Conservation (phyloP, 768 basidiomycete genomes). For the Strobilomyces dryophilus region DNA sequence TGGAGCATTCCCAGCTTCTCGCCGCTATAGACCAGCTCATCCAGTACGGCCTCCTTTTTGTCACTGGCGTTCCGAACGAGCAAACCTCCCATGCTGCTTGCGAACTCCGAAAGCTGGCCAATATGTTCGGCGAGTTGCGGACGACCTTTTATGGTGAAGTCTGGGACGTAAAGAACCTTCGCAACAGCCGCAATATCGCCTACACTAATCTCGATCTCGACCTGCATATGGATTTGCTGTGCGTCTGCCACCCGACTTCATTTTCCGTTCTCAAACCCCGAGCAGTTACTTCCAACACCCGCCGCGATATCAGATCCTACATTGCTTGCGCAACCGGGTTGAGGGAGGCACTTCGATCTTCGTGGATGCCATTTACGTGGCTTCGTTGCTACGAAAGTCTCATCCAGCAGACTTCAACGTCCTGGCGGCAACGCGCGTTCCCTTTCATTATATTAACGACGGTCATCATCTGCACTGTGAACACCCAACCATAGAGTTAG, state of each 20-base stretch:
- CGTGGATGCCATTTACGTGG: constrained; percentile 73
- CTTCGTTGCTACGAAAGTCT: constrained; percentile 43
- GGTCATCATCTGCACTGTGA: constrained; percentile 72
- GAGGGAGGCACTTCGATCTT: constrained; percentile 82
- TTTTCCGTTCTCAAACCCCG: constrained; percentile 2
- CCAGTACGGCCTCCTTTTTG: constrained; percentile 69
- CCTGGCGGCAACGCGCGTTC: constrained; percentile 63
- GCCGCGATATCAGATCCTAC: constrained; percentile 88
- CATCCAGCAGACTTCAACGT: constrained; percentile 51
- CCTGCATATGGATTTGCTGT: constrained; percentile 91
- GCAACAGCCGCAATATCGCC: constrained; percentile 83
- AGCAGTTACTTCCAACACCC: constrained; percentile 86
- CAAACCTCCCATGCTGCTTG: constrained; percentile 59
- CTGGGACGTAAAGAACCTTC: constrained; percentile 82
- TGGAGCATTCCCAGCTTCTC: constrained; percentile 43
- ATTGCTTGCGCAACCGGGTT: constrained; percentile 84
- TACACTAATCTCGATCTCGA: constrained; percentile 90
- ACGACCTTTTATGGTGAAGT: constrained; percentile 85
- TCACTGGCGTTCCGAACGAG: constrained; percentile 63
- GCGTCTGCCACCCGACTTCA: constrained; percentile 29
- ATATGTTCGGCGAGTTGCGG: constrained; percentile 69
- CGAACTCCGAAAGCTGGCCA: constrained; percentile 63
- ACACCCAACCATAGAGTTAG: constrained; percentile 76
- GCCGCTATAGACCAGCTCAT: constrained; percentile 64
- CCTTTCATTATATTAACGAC: constrained; percentile 90